These are phyloP conservation scores for Brassica carinata DNA, from an alignment of 345 rosid species.

Conservation along the genomic window DNA sequence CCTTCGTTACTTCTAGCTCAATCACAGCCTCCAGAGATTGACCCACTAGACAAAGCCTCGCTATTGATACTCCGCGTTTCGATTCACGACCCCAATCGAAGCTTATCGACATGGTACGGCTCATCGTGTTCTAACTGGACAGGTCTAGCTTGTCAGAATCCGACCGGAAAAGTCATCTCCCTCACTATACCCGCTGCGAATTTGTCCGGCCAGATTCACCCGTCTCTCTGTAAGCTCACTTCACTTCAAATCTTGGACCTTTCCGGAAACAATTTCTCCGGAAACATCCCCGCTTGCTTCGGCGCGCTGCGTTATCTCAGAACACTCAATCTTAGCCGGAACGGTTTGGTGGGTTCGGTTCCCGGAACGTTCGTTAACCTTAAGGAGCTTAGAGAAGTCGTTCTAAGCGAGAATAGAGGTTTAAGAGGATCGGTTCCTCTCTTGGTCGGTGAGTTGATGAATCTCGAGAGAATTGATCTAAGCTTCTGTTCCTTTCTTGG, in stretches of 20 bases:
- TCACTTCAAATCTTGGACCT: slow-evolving; percentile 57
- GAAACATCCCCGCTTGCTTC: slow-evolving; percentile 65
- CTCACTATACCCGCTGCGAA: slow-evolving; percentile 56
- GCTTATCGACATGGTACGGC: slow-evolving; percentile 64
- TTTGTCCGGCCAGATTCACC: slow-evolving; percentile 64
- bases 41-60: slow-evolving; percentile 61
- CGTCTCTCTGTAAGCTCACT: slow-evolving; percentile 58
- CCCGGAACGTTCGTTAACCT: slow-evolving; percentile 57
- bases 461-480: slow-evolving; percentile 66
- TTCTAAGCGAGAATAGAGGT: slow-evolving; percentile 56
- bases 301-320: slow-evolving; percentile 57
- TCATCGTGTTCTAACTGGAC: slow-evolving; percentile 78
- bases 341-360: slow-evolving; percentile 56
- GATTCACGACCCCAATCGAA: slow-evolving; percentile 59
- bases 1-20: slow-evolving; percentile 36
- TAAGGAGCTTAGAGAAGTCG: slow-evolving; percentile 56
- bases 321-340: slow-evolving; percentile 69
- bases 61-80: slow-evolving; percentile 55
- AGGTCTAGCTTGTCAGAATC: slow-evolving; percentile 61
- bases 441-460: slow-evolving; percentile 67
- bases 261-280: slow-evolving; percentile 59
- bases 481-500: slow-evolving; percentile 74
- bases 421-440: slow-evolving; percentile 61
- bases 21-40: slow-evolving; percentile 42
- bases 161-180: slow-evolving; percentile 64